Evolutionary conservation across 768 basidiomycete species (phyloP).

Genomic region (Leccinum ochraceum): DNA sequence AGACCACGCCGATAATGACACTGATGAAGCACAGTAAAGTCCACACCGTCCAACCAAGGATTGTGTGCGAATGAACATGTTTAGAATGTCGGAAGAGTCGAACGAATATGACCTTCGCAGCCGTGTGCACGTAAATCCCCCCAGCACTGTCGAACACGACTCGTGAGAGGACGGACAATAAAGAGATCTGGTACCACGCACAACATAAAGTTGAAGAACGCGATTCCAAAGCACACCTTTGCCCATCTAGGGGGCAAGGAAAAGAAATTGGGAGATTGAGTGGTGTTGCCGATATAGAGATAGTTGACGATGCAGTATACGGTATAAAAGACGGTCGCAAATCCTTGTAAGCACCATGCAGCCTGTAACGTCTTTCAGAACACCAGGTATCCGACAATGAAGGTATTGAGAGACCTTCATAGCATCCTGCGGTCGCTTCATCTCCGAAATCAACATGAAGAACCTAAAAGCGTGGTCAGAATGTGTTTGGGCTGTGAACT

Average conservation of each 20-base stretch:
- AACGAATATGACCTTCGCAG: conserved; percentile 55
- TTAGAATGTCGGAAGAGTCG: conserved; percentile 46
- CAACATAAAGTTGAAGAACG: conserved; percentile 54
- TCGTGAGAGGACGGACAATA: not conserved
- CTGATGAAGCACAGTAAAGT: conserved; percentile 39
- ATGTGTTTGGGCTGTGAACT: not conserved
- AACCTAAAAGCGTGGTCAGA: conserved; percentile 40
- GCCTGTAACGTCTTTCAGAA: conserved; percentile 20
- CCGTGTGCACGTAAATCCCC: conserved; percentile 50
- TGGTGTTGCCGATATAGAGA: conserved; percentile 43
- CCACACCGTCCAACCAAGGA: conserved; percentile 53
- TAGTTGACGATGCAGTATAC: conserved; percentile 49
- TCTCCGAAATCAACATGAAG: conserved; percentile 60
- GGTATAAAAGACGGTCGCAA: conserved; percentile 51
- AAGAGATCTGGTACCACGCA: conserved; percentile 22
- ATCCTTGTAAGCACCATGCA: conserved; percentile 55
- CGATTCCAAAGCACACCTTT: conserved; percentile 50
- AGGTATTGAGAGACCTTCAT: conserved; percentile 48
- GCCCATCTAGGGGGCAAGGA: conserved; percentile 39
- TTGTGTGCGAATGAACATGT: conserved; percentile 52
- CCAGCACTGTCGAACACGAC: conserved; percentile 37
- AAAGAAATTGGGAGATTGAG: conserved; percentile 10
- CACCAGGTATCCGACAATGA: not conserved
- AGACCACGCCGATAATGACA: conserved; percentile 42
- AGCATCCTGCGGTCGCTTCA: conserved; percentile 50